Percentiles rank a stretch among this genome's conserved stretches.
Conservation (phyloP, 1,284 basidiomycete species). For the Sporisorium scitamineum region DNA sequence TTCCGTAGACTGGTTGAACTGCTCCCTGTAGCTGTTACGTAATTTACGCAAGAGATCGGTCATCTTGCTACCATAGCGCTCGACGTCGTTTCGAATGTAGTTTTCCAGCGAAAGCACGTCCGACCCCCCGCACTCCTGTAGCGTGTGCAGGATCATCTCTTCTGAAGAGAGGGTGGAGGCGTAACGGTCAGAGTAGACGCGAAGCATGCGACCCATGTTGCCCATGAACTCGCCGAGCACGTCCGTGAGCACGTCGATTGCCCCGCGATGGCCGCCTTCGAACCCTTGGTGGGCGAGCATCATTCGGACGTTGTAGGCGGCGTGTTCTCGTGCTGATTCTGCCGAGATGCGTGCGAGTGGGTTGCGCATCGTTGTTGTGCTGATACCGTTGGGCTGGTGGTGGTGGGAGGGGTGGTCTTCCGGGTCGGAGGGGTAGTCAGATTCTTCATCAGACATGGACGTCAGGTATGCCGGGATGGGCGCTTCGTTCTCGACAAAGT, state of each 20-base stretch:
- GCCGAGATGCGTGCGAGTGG: conserved; percentile 29
- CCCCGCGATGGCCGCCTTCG: conserved; percentile 68
- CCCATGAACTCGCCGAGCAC: conserved; percentile 84
- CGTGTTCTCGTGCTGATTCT: conserved; percentile 48
- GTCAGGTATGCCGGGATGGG: conserved; percentile 63
- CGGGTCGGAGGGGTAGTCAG: conserved; percentile 49
- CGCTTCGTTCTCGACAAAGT: conserved; percentile 61
- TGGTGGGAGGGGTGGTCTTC: conserved; percentile 27
- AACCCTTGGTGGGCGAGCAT: conserved; percentile 66
- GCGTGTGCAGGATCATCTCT: conserved; percentile 90
- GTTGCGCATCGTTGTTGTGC: neutral
- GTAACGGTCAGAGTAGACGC: conserved; percentile 84
- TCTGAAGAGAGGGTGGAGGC: conserved; percentile 82
- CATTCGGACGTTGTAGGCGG: conserved; percentile 48
- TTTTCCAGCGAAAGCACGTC: conserved; percentile 82
- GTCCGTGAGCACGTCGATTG: conserved; percentile 83
- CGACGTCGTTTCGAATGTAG: conserved; percentile 89
- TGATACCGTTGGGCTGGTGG: conserved; percentile 6
- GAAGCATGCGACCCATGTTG: conserved; percentile 87
- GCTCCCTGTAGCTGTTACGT: conserved; percentile 81
- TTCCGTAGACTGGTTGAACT: conserved; percentile 73
- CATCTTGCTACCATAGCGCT: conserved; percentile 82
- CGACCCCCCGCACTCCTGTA: conserved; percentile 86
- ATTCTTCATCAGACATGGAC: conserved; percentile 59
- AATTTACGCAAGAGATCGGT: conserved; percentile 87